A percentile compares a stretch with the other conserved stretches of the same genome.
Evolutionary conservation across 352 stramenopile species (phyloP).

Genomic region (Globisporangium abappressorium): DNA sequence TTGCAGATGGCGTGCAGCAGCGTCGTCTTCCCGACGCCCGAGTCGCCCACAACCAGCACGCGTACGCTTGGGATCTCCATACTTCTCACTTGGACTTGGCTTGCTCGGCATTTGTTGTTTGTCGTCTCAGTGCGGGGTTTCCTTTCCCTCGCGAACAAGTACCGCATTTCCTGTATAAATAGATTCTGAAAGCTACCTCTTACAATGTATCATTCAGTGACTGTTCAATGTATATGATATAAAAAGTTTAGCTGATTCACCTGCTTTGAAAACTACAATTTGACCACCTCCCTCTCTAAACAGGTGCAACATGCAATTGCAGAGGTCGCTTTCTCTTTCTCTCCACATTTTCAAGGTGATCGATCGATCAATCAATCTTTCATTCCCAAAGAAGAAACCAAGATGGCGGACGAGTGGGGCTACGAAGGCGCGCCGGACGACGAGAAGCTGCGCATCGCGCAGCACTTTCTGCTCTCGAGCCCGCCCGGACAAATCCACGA

Average conservation of each 20-base stretch:
- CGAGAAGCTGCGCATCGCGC: conserved; percentile 88
- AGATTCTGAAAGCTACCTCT: no score
- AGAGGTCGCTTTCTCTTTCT: background rate
- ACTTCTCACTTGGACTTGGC: conserved; percentile 14
- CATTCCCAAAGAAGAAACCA: conserved; percentile 4
- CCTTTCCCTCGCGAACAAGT: background rate
- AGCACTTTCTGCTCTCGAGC: conserved; percentile 88
- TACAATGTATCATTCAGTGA: background rate
- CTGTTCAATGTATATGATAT: background rate
- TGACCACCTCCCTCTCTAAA: background rate
- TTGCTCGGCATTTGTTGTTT: background rate
- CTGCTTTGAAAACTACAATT: background rate
- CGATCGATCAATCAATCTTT: background rate
- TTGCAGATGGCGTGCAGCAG: conserved; percentile 65
- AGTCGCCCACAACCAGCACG: conserved; percentile 83
- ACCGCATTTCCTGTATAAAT: background rate
- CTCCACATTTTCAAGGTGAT: background rate
- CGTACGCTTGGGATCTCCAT: conserved; percentile 74
- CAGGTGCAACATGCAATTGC: background rate
- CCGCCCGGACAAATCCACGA: conserved; percentile 89
- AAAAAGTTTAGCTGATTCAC: background rate
- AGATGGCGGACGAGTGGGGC: conserved; percentile 66
- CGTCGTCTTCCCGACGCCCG: conserved; percentile 81
- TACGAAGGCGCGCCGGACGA: conserved; percentile 78
- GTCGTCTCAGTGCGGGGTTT: background rate